Evolutionary conservation across 1,139 yeast genomes (phyloP).

Genomic region (Sporopachydermia cereana): DNA sequence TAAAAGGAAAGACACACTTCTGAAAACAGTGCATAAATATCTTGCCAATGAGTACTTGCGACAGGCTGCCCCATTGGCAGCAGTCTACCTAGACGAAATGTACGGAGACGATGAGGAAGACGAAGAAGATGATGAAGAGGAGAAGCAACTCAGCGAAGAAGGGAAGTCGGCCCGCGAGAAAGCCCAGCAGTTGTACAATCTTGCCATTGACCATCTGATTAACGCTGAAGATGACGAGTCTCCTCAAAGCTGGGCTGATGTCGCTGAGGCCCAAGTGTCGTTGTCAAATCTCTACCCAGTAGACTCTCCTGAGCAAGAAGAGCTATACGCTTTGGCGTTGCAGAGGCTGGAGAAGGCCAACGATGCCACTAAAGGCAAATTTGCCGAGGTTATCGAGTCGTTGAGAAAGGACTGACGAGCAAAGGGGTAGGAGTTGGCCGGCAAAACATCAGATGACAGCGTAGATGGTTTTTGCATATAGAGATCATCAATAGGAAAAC

Average conservation of each 20-base stretch:
- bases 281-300: conserved; percentile 62
- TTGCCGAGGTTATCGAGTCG: conserved; percentile 40
- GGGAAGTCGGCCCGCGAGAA: conserved; percentile 35
- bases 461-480: too few species aligned
- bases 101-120: conserved; percentile 17
- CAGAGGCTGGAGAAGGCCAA: conserved; percentile 49
- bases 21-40: conserved; percentile 20
- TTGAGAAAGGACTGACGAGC: neutral
- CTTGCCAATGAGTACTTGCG: conserved; percentile 23
- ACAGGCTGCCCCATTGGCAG: conserved; percentile 23
- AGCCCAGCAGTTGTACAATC: conserved; percentile 38
- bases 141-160: conserved; percentile 16
- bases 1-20: conserved; percentile 10
- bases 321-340: conserved; percentile 57
- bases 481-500: too few species aligned
- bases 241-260: conserved; percentile 68
- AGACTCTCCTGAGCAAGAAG: conserved; percentile 55
- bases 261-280: conserved; percentile 77
- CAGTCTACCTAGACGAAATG: conserved; percentile 21
- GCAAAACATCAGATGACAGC: too few species aligned
- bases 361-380: conserved; percentile 66
- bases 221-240: conserved; percentile 58
- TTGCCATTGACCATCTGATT: conserved; percentile 46
- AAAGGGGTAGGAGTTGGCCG: too few species aligned
- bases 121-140: conserved; percentile 14